phyloP scores from a whole-genome alignment of 805 yeast species.

The Sugiyamaella chiloensis region DNA sequence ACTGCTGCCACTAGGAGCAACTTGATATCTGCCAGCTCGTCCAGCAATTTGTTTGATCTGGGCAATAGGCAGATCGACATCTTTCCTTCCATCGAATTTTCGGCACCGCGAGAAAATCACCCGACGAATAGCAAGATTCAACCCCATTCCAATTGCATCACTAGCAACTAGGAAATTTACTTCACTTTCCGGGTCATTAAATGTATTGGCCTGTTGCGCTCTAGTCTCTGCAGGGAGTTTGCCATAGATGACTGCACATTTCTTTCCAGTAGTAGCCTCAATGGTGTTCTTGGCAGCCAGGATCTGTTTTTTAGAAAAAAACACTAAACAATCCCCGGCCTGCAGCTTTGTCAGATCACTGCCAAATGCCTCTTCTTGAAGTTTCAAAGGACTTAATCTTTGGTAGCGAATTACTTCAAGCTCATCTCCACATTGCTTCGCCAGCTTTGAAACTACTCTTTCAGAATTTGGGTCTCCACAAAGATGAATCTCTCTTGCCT shows the following conservation, averaged over 20 bases:
- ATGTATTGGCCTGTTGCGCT: conserved; percentile 72
- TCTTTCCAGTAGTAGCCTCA: conserved; percentile 55
- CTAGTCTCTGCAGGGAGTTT: conserved; percentile 95
- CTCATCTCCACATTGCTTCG: conserved; percentile 73
- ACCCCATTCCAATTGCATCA: conserved; percentile 98
- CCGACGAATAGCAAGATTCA: conserved; percentile 79
- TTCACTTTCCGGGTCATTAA: conserved; percentile 63
- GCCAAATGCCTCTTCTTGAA: conserved; percentile 40
- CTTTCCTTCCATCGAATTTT: conserved; percentile 67
- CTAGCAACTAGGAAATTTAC: conserved; percentile 88
- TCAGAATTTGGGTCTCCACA: conserved; percentile 92
- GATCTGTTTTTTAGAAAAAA: conserved; percentile 75
- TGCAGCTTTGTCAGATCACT: conserved; percentile 36
- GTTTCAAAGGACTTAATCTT: conserved; percentile 68
- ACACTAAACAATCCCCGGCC: conserved; percentile 86
- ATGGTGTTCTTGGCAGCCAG: conserved; percentile 65
- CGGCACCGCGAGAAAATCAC: conserved; percentile 65
- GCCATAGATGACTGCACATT: conserved; percentile 90
- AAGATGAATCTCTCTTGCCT: conserved; percentile 79
- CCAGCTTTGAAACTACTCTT: conserved; percentile 58
- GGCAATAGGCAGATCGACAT: conserved; percentile 52
- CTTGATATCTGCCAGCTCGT: conserved; percentile 81
- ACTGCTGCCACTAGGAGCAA: conserved; percentile 25
- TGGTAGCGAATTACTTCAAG: conserved; percentile 67
- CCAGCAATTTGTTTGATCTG: conserved; percentile 92